These are phyloP conservation scores for Penicillium sp. DNA, from an alignment of 2,329 filamentous ascomycete genomes.

Conservation along the genomic window DNA sequence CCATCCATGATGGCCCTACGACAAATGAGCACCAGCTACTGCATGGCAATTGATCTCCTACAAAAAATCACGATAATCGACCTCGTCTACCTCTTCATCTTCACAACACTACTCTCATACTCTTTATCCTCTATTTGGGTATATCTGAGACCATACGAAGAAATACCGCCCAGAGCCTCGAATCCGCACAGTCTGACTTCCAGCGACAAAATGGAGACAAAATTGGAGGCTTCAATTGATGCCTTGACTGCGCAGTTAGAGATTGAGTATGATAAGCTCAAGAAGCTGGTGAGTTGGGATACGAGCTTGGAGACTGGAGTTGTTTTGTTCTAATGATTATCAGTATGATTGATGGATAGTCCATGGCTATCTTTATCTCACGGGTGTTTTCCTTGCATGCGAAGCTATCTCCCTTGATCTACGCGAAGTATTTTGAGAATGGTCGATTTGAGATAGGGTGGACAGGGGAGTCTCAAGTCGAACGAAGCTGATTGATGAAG, in stretches of 20 bases:
- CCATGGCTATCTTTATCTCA: too few relatives aligned
- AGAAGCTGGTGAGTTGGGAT: not conserved
- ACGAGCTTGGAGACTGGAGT: too few relatives aligned
- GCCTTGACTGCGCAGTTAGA: not conserved
- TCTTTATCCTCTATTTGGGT: not conserved
- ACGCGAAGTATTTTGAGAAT: too few relatives aligned
- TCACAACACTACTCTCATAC: not conserved
- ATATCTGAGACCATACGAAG: not conserved
- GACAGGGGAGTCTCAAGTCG: too few relatives aligned
- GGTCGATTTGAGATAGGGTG: too few relatives aligned
- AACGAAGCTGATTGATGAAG: too few relatives aligned
- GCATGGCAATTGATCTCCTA: not conserved
- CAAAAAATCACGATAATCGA: not conserved
- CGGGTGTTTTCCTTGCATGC: too few relatives aligned
- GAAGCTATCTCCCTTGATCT: too few relatives aligned
- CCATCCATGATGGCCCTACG: too few relatives aligned
- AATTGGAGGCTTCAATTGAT: not conserved
- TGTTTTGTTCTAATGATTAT: too few relatives aligned
- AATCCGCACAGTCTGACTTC: not conserved
- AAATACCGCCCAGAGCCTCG: not conserved
- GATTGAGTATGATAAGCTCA: not conserved
- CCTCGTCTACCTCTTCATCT: not conserved
- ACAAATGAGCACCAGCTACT: not conserved
- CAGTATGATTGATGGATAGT: too few relatives aligned
- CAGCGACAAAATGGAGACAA: not conserved